Evolutionary conservation across 129 eudicot genomes (phyloP), one percentile per base, ranked within the genome.

Genomic region (Scalesia atractyloides): DNA sequence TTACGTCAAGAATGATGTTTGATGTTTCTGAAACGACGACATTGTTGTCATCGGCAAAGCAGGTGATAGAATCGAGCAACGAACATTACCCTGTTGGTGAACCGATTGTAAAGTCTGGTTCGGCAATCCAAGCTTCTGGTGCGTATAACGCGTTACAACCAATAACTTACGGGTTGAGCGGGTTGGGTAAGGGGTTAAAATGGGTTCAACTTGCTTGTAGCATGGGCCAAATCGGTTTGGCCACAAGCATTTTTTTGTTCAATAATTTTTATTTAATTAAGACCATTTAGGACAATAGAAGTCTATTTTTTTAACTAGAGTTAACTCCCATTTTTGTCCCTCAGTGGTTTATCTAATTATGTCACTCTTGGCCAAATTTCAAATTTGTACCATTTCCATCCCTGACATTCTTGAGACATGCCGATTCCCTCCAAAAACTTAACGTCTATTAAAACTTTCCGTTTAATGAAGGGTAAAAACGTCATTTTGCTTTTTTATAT

Each of bases 41-140:
- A 64, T 67, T 90, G 71, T 70, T 88, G 73, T 88, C 90, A 12
- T 84, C 99, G 62, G 86, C 88, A 69, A 86, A 84, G 66, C 97
- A 90, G 82, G 80, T 86, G 64, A 76, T 90, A 58, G 85, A 83
- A 75, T 85, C 96, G 9, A 82, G 90, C 69, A 59, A 36, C 46
- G 92, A 86, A 49, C 84, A 88, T 77, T 73, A 79, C 79, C 99
- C 97, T 6, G 90, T 95, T 53, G 97, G 99, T 58, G 84, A 88
- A 76, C 86, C 99, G 15, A 84, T 91, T 65, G 19, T 64, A 64
- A 95, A 95, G 76, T 49, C 88, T 22, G 91, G 96, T 68, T 94
- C 97, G 59, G 84, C 94, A 17, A 73, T 95, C 72, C 99, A 95
- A 85, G 96, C 97, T 83, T 91, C 99, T 52, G 99, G 99, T 95